Percentiles rank a stretch among this genome's conserved stretches.
phyloP scores from a whole-genome alignment of 495 filamentous ascomycete species.

The Clavariopsis aquatica region DNA sequence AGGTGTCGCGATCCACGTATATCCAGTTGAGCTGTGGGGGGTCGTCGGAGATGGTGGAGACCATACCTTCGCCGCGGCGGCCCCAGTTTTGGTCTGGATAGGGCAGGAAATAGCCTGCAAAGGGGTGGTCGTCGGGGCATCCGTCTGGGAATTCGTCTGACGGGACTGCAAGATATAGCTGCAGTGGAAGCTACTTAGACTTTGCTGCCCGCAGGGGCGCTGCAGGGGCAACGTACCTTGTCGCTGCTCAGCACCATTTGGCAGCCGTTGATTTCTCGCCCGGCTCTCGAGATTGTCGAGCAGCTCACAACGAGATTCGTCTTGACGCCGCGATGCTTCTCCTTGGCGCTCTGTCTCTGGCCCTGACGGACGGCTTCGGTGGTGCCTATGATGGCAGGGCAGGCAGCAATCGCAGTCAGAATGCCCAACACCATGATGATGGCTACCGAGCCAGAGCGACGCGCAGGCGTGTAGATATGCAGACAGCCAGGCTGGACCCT shows the following conservation, averaged over 20 bases:
- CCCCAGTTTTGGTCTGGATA: slow-evolving; percentile 59
- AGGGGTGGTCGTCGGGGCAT: slow-evolving; percentile 52
- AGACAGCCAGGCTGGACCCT: not conserved
- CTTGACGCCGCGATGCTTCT: slow-evolving; percentile 54
- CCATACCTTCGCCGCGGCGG: slow-evolving; percentile 48
- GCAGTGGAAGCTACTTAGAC: slow-evolving; percentile 30
- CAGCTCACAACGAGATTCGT: slow-evolving; percentile 53
- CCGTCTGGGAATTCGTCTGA: slow-evolving; percentile 45
- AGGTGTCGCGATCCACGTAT: slow-evolving; percentile 59
- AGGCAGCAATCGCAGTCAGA: slow-evolving; percentile 53
- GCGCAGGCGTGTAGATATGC: not conserved
- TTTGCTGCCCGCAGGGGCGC: slow-evolving; percentile 7
- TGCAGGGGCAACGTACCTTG: slow-evolving; percentile 38
- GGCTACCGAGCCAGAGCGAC: not conserved
- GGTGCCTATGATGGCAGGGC: slow-evolving; percentile 54
- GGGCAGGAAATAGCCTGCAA: slow-evolving; percentile 62
- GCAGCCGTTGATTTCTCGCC: slow-evolving; percentile 47
- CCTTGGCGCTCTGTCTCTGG: slow-evolving; percentile 49
- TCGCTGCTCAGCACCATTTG: slow-evolving; percentile 51
- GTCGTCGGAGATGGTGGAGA: slow-evolving; percentile 56
- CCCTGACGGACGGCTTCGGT: slow-evolving; percentile 55
- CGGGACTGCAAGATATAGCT: slow-evolving; percentile 41
- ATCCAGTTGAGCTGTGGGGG: slow-evolving; percentile 67
- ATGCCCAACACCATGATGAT: slow-evolving; percentile 40
- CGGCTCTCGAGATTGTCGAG: slow-evolving; percentile 42